A percentile compares a stretch with the other conserved stretches of the same genome.
phyloP scores from a whole-genome alignment of 2,329 filamentous ascomycete genomes.

The Phymatotrichopsis omnivora region DNA sequence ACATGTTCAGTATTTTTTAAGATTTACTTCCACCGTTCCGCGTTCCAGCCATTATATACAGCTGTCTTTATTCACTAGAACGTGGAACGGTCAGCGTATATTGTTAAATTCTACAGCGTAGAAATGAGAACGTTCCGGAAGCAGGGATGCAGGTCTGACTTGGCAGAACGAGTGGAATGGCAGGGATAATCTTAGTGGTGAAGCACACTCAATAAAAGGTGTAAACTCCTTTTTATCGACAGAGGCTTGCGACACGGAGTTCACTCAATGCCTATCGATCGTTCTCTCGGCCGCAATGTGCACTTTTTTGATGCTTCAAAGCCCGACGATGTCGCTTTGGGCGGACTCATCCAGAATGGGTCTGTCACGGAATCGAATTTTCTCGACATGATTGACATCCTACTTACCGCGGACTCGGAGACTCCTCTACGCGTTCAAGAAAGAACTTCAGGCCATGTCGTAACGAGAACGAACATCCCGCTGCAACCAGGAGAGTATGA shows the following conservation, averaged over 20 bases:
- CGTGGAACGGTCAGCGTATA: too few species aligned
- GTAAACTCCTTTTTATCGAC: too few species aligned
- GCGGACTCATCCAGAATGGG: conserved; percentile 18
- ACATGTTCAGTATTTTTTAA: neutral
- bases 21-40: too few species aligned
- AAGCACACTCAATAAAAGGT: too few species aligned
- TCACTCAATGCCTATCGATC: conserved; percentile 12
- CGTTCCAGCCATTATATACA: too few species aligned
- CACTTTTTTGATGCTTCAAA: conserved; percentile 16
- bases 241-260: too few species aligned
- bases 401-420: neutral
- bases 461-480: conserved; percentile 8
- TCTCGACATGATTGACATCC: conserved; percentile 15
- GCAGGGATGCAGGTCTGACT: too few species aligned
- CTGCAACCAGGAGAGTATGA: conserved; percentile 4
- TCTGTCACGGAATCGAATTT: conserved; percentile 21
- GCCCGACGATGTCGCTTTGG: conserved; percentile 7
- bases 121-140: too few species aligned
- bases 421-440: conserved; percentile 12
- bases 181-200: too few species aligned
- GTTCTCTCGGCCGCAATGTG: conserved; percentile 15
- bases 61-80: too few species aligned
- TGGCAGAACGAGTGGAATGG: too few species aligned
- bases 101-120: too few species aligned
- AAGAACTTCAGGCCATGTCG: conserved; percentile 15